Evolutionary conservation across 2,329 filamentous ascomycete species (phyloP).

Genomic region (Aspergillus eucalypticola): DNA sequence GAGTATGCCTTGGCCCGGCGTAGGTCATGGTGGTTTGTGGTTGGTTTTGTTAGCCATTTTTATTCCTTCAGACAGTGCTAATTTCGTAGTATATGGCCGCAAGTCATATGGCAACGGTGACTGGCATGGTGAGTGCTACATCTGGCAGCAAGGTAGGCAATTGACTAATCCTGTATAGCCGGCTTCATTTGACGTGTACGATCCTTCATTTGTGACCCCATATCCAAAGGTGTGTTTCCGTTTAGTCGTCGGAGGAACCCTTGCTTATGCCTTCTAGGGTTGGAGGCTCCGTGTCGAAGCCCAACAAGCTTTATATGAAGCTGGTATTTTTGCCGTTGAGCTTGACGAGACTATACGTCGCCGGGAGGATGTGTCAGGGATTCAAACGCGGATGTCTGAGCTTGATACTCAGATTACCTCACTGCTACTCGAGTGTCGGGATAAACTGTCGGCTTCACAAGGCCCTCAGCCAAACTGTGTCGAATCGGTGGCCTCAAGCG

Average conservation of each 20-base stretch:
- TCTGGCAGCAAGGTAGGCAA: not conserved
- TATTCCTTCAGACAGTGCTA: constrained; percentile 5
- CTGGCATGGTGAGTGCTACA: constrained; percentile 46
- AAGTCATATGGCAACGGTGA: constrained; percentile 55
- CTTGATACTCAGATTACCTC: constrained; percentile 23
- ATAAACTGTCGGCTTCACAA: constrained; percentile 8
- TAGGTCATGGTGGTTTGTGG: constrained; percentile 34
- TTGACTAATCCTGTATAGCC: constrained; percentile 14
- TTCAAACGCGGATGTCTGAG: constrained; percentile 21
- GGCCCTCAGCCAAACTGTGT: constrained; percentile 10
- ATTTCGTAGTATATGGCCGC: constrained; percentile 48
- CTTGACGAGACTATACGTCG: constrained; percentile 19
- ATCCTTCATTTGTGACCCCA: constrained; percentile 27
- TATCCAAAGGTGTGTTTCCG: constrained; percentile 19
- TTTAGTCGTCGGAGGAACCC: not conserved
- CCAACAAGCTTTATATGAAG: constrained; percentile 27
- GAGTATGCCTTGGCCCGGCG: constrained; percentile 26
- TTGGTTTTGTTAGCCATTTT: constrained; percentile 9
- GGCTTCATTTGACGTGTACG: constrained; percentile 20
- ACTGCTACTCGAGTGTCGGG: constrained; percentile 16
- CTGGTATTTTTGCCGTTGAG: constrained; percentile 24
- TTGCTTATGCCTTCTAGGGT: constrained; percentile 15
- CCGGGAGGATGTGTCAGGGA: constrained; percentile 13
- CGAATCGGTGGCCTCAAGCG: constrained; percentile 24
- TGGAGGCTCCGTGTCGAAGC: constrained; percentile 28